Evolutionary conservation across 2,329 filamentous ascomycete genomes (phyloP).

Genomic region (Microthyrium microscopicum): DNA sequence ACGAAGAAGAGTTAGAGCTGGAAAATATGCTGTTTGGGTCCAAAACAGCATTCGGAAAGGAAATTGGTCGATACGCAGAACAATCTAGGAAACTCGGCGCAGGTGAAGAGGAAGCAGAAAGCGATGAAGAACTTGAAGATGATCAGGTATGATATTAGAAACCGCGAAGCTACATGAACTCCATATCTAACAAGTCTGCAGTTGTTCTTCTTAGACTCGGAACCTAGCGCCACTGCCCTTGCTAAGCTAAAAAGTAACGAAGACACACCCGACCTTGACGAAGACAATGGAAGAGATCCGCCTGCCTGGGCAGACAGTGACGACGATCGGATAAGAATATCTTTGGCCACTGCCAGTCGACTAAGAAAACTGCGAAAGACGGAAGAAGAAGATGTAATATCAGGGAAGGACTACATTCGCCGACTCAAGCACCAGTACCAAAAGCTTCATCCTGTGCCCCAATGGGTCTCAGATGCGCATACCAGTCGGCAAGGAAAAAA

Average conservation of each 20-base stretch:
- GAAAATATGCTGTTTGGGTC: too few relatives aligned
- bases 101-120: too few relatives aligned
- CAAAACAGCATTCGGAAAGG: too few relatives aligned
- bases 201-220: slow-evolving; percentile 71
- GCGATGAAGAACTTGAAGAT: neutral
- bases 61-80: too few relatives aligned
- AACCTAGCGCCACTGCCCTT: slow-evolving; percentile 27
- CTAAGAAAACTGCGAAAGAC: slow-evolving; percentile 68
- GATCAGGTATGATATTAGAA: too few relatives aligned
- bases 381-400: slow-evolving; percentile 73
- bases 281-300: slow-evolving; percentile 25
- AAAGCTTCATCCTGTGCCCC: slow-evolving; percentile 39
- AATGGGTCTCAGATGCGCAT: slow-evolving; percentile 37
- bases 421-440: slow-evolving; percentile 62
- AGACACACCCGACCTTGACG: slow-evolving; percentile 24
- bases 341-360: slow-evolving; percentile 56
- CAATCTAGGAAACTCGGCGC: too few relatives aligned
- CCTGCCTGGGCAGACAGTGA: slow-evolving; percentile 90
- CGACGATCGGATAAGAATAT: slow-evolving; percentile 74
- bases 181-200: too few relatives aligned
- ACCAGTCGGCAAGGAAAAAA: slow-evolving; percentile 27
- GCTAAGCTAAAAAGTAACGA: slow-evolving; percentile 23
- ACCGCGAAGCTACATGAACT: too few relatives aligned
- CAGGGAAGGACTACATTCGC: slow-evolving; percentile 67
- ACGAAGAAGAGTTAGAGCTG: too few relatives aligned